phyloP scores from a whole-genome alignment of 2,329 filamentous ascomycete genomes.

The Aciculosporium take region DNA sequence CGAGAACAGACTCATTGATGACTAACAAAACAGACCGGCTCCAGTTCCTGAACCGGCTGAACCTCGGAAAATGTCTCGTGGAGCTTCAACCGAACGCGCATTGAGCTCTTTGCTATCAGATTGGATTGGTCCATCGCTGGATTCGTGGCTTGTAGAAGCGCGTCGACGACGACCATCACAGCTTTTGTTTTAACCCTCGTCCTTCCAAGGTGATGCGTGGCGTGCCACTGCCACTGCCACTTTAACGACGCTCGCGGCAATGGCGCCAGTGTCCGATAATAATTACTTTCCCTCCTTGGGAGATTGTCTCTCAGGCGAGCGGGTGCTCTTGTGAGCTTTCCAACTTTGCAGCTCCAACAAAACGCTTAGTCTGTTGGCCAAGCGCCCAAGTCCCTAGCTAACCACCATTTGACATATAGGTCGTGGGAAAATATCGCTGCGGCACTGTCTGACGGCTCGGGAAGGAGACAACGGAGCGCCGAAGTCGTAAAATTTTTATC shows the following conservation, averaged over 20 bases:
- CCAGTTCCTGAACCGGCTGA: conserved; percentile 13
- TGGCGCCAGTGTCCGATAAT: conserved; percentile 56
- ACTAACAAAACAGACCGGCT: too few species aligned
- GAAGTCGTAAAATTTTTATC: conserved; percentile 55
- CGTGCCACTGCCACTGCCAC: conserved; percentile 22
- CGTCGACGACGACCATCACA: conserved; percentile 19
- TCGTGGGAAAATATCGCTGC: conserved; percentile 48
- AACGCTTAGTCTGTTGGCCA: neutral
- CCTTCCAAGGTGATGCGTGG: conserved; percentile 23
- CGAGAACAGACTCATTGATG: too few species aligned
- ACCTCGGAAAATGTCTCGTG: conserved; percentile 9
- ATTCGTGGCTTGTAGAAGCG: conserved; percentile 18
- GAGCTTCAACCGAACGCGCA: conserved; percentile 10
- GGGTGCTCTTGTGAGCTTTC: conserved; percentile 58
- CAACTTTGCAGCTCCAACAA: neutral
- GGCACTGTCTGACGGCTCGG: conserved; percentile 41
- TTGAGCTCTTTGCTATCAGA: conserved; percentile 1
- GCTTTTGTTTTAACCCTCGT: conserved; percentile 10
- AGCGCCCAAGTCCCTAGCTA: conserved; percentile 5
- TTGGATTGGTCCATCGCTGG: conserved; percentile 2
- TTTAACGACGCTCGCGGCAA: conserved; percentile 41
- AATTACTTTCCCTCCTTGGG: conserved; percentile 75
- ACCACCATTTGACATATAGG: conserved; percentile 23
- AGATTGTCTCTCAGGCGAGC: conserved; percentile 69
- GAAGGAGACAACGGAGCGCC: conserved; percentile 36